Evolutionary conservation across 106 monocot species (phyloP), one percentile per base, ranked within the genome.

Genomic region (Dendrobium catenatum): DNA sequence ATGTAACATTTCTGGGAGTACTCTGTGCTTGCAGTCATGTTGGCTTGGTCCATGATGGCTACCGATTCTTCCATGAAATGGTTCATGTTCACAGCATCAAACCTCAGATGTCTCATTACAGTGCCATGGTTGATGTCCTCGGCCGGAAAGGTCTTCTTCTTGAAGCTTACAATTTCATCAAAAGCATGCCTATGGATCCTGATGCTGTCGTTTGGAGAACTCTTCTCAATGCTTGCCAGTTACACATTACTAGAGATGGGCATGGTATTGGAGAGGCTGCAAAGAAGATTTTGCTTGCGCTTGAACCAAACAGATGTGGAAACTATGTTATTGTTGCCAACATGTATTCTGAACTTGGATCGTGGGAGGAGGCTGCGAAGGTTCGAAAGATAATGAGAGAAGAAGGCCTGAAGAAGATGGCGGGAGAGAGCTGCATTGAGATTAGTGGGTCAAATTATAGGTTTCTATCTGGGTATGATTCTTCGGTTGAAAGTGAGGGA

Each of bases 191-290:
- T 2, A 13, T 89, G 0, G 84, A 90, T 31, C 83, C 90, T 20
- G 92, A 95, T 79, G 87, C 90, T 8, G 90, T 95, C 4, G 89
- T 92, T 8, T 95, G 95, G 95, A 80, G 95, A 80, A 95, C 90
- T n/a, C 49, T 92, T 37, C 66, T 92, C 16, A 85, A 87, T 37
- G 87, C 92, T 0, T 90, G 92, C 81, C 87, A 88, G 33, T 6
- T 89, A 22, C 87, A 89, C 79, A 83, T 64, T 29, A 20, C 75
- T 55, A 58, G 54, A 48, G 84, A 89, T 73, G 37, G 7, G 2
- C 24, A 66, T 48, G 81, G 81, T 3, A 76, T 95, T 20, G 86
- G 84, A 8, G 84, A 89, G 58, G 78, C 40, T 10, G 86, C 77
- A 20, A 87, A 83, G 64, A 48, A 19, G 68, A 89, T 42, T 15